Evolutionary conservation across 805 yeast species (phyloP), one percentile per base, ranked within the genome.

Genomic region (Debaryomyces hansenii): DNA sequence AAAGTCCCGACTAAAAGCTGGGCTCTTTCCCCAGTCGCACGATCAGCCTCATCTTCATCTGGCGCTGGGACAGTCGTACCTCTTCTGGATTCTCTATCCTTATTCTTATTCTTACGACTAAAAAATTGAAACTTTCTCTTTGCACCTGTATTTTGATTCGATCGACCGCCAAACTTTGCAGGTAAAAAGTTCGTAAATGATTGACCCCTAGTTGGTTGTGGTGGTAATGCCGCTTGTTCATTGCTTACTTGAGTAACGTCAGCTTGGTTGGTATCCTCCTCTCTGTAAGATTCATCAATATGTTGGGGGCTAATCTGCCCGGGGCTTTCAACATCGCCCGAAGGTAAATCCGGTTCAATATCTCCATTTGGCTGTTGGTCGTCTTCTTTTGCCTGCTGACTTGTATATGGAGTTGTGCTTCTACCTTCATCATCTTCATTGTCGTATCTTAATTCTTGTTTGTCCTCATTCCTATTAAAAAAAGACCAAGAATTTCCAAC

Each of bases 1-100:
- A 88, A 67, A 21, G 87, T 56, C 11, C 63, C 63, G 10, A 73
- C 52, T 34, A 72, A 58, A 7, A 48, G 58, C 35, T 56, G 63
- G 0, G 75, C 77, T 40, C 77, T 59, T 46, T 66, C 66, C 4
- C 70, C 69, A 3, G 70, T 58, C 12, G 72, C 64, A 11, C 51
- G 46, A 28, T 60, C 63, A 16, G 52, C 60, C 27, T 63, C 67
- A 5, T 58, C 57, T 3, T 52, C 59, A 24, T 46, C 50, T 7
- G 33, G 43, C 15, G 48, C 56, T 10, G 55, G 50, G 0, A 51
- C 54, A 2, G 57, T 48, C 28, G 47, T 48, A 11, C 47, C 49
- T 31, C 48, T 46, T 42, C 55, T 58, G 28, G 55, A 54, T 16
- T 59, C 61, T 20, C 50, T 50, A 34, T 63, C 66, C 37, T 54